Percentiles rank a stretch among this genome's conserved stretches.
phyloP scores from a whole-genome alignment of 2,329 filamentous ascomycete species.

The Cercospora sojina region DNA sequence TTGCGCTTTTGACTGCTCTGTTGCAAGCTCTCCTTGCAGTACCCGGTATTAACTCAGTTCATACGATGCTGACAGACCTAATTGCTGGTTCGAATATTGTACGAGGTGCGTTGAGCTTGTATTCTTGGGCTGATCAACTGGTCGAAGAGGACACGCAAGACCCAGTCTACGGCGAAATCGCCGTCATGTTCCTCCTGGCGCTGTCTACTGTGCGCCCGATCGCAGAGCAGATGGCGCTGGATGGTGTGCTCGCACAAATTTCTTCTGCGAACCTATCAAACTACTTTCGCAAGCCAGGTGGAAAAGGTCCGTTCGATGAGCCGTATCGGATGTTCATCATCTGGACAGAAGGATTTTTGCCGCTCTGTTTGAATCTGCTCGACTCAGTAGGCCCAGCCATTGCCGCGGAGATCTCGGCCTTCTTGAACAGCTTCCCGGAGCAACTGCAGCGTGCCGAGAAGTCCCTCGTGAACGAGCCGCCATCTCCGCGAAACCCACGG shows the following conservation, averaged over 20 bases:
- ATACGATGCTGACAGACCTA: conserved; percentile 46
- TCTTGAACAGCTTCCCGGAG: conserved; percentile 84
- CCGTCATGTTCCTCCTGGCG: conserved; percentile 81
- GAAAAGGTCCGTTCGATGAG: conserved; percentile 76
- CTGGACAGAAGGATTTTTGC: conserved; percentile 85
- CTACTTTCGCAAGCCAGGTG: conserved; percentile 66
- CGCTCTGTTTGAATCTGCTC: conserved; percentile 84
- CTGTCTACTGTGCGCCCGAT: conserved; percentile 77
- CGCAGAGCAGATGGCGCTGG: conserved; percentile 86
- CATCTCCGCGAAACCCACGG: conserved; percentile 42
- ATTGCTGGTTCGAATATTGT: conserved; percentile 65
- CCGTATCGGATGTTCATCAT: conserved; percentile 77
- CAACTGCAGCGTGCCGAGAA: conserved; percentile 71
- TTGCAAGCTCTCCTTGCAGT: conserved; percentile 80
- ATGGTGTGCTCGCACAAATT: conserved; percentile 77
- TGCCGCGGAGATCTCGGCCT: conserved; percentile 78
- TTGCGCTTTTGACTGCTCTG: conserved; percentile 83
- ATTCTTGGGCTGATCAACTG: conserved; percentile 89
- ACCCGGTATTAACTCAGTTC: conserved; percentile 64
- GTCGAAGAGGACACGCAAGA: conserved; percentile 71
- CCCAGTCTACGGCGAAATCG: conserved; percentile 90
- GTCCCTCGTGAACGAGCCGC: conserved; percentile 64
- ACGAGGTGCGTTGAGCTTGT: conserved; percentile 80
- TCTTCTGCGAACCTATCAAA: conserved; percentile 75
- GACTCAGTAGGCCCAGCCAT: conserved; percentile 76